A percentile compares a stretch with the other conserved stretches of the same genome.
These are phyloP conservation scores for Exophiala xenobiotica DNA, from an alignment of 2,329 filamentous ascomycete species.

Conservation along the genomic window DNA sequence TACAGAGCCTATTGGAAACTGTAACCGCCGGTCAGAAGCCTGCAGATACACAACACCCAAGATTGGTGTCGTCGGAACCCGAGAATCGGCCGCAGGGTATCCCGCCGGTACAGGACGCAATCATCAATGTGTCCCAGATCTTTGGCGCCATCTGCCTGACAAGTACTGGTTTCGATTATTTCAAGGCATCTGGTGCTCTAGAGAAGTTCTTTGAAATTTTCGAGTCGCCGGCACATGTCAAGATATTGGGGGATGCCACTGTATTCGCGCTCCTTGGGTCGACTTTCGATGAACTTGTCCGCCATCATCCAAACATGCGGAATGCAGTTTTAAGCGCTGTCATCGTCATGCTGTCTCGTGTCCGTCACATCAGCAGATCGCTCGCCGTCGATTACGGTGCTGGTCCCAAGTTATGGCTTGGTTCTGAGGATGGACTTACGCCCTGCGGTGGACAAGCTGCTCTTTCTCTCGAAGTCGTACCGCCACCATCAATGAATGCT, in stretches of 20 bases:
- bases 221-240: conserved; percentile 84
- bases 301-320: conserved; percentile 85
- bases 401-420: conserved; percentile 75
- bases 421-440: conserved; percentile 57
- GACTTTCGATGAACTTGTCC: conserved; percentile 88
- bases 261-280: conserved; percentile 73
- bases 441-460: conserved; percentile 54
- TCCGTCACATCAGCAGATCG: conserved; percentile 69
- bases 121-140: conserved; percentile 79
- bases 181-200: conserved; percentile 77
- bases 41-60: conserved; percentile 37
- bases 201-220: conserved; percentile 95
- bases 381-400: conserved; percentile 68
- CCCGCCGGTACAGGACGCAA: conserved; percentile 82
- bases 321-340: conserved; percentile 79
- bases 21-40: conserved; percentile 46
- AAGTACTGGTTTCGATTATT: conserved; percentile 79
- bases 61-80: conserved; percentile 35
- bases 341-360: conserved; percentile 81
- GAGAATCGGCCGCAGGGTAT: conserved; percentile 65
- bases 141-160: conserved; percentile 95
- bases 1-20: conserved; percentile 79
- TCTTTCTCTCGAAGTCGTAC: conserved; percentile 26
- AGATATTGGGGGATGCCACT: conserved; percentile 75
- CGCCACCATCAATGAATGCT: conserved; percentile 2